Evolutionary conservation across 805 yeast species (phyloP), one percentile per base, ranked within the genome.

Genomic region (Kuraishia hungarica): DNA sequence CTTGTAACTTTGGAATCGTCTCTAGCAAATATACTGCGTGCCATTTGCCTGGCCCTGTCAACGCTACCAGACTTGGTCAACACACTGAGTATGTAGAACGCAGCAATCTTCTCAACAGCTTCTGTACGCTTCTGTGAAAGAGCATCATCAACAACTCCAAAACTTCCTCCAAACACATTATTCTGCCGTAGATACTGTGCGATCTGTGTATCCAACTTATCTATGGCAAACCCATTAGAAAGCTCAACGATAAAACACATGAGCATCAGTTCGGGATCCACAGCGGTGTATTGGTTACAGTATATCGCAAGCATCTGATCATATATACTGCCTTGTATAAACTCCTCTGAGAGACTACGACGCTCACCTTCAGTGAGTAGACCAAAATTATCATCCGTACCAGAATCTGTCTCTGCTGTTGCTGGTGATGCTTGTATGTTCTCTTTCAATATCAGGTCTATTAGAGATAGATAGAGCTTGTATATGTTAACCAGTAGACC

Each of bases 161-260:
- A 28, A 35, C 54, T n/a, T n/a, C 20, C 39, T 21, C 51, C 53
- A 1, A 65, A 52, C 7, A 66, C 53, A 13, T 52, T 57, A 11
- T 43, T 56, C 20, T 51, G 54, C 1, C 23, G 51, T 15, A 69
- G 57, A 49, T 60, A 66, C 4, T 29, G 43, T 43, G 63, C 67
- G 8, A 68, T 55, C 49, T 69, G 73, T 3, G 29, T 52, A 19
- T 56, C 58, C 51, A 67, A 55, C 17, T 54, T 54, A 7, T 28
- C 48, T 20, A 61, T 22, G 1, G 65, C 55, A 47, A 62, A 58
- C 4, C 64, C 67, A 53, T 69, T 67, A 3, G 68, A 58, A 15
- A 61, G 57, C 54, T 69, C 72, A 39, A 67, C 63, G 17, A 68
- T 61, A 51, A 66, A 67, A 51, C 69, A 64, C 62, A 67, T 64